Evolutionary conservation across 2,329 filamentous ascomycete species (phyloP).

Genomic region (Xylaria sp.): DNA sequence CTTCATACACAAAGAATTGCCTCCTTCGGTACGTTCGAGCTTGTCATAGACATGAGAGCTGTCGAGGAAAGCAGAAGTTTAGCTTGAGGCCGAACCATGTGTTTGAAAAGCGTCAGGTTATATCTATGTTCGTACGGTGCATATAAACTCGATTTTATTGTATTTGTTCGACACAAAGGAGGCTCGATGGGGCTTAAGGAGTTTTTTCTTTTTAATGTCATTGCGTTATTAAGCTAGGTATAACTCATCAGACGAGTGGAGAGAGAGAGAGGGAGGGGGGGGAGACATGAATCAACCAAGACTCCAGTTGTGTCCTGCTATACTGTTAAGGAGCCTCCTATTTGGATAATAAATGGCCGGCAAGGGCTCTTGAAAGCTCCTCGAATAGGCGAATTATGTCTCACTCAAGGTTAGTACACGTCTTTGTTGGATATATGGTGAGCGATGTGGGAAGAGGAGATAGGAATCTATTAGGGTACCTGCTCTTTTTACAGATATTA

Average conservation of each 20-base stretch:
- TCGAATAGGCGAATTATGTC: background rate
- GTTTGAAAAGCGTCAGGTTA: background rate
- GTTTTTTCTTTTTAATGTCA: background rate
- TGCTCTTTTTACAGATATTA: background rate
- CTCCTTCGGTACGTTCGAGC: too few relatives aligned
- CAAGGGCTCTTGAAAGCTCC: too few relatives aligned
- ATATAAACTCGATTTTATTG: background rate
- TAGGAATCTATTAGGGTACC: background rate
- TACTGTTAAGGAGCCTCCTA: background rate
- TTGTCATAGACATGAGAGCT: background rate
- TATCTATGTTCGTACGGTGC: background rate
- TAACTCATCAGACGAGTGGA: background rate
- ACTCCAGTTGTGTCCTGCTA: background rate
- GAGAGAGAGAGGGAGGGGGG: background rate
- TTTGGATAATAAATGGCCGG: background rate
- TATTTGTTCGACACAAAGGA: background rate
- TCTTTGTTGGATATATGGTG: background rate
- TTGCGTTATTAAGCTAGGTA: background rate
- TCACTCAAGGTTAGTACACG: background rate
- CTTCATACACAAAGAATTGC: too few relatives aligned
- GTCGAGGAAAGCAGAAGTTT: background rate
- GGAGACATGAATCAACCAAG: background rate
- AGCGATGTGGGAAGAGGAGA: background rate
- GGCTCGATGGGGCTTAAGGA: background rate
- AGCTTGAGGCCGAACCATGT: background rate